A percentile compares a stretch with the other conserved stretches of the same genome.
Conservation (phyloP, 2,329 filamentous ascomycete species). For the Aspergillus sp. region DNA sequence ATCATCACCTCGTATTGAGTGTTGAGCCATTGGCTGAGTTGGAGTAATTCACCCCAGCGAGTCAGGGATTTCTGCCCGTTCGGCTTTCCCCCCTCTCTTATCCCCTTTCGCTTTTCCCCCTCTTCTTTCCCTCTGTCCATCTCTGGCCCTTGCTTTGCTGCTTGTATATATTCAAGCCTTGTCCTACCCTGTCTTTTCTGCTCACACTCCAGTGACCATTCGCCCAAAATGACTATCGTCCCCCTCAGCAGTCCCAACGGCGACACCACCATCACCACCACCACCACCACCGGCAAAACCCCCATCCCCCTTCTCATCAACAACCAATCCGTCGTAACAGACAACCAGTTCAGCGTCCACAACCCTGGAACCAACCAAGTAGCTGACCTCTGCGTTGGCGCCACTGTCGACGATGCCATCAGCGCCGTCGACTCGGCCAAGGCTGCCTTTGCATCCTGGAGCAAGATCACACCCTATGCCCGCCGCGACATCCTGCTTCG, state of each 20-base stretch:
- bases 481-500: conserved; percentile 60
- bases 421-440: conserved; percentile 56
- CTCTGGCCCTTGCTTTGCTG: neutral
- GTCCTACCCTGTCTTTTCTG: too few relatives aligned
- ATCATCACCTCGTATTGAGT: too few relatives aligned
- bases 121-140: neutral
- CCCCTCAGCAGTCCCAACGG: neutral
- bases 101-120: neutral
- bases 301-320: conserved; percentile 38
- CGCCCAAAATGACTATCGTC: neutral
- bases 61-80: too few relatives aligned
- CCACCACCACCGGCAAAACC: conserved; percentile 9
- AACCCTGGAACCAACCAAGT: conserved; percentile 50
- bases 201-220: neutral
- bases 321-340: conserved; percentile 36
- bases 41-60: too few relatives aligned
- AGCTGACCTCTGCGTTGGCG: conserved; percentile 51
- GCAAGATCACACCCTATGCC: conserved; percentile 50
- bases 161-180: too few relatives aligned
- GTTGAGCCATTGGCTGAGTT: too few relatives aligned
- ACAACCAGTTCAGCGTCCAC: conserved; percentile 43
- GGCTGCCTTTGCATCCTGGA: conserved; percentile 65
- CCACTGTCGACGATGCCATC: conserved; percentile 49
- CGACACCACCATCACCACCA: conserved; percentile 12
- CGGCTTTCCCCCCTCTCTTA: too few relatives aligned